Evolutionary conservation across 1,284 basidiomycete genomes (phyloP), one percentile per base, ranked within the genome.

Genomic region (Moesziomyces globuligerus): DNA sequence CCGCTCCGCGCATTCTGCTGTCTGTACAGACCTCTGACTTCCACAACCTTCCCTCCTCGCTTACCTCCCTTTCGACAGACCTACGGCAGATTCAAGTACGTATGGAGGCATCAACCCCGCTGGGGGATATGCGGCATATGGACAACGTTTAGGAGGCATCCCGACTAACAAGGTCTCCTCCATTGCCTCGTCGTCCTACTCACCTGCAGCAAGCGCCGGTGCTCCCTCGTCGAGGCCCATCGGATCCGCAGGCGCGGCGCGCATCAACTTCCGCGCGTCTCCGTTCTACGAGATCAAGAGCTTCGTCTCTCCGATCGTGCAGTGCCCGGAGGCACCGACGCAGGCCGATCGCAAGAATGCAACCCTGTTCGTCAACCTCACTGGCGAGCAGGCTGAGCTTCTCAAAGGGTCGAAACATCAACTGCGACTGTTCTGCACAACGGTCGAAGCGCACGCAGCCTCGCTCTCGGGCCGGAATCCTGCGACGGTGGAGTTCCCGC

Each of bases 401-500:
- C 62, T 79, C 40, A 56, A 40, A 47, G 57, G 32, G 13, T 10
- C 62, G 1, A 34, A 49, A 3, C 57, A 70, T 50, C 72, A 78
- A 40, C 44, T 75, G 8, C 59, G 73, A 15, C 67, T 80, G 13
- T 78, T 80, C 23, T 77, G 72, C 51, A 76, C 78, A 5, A 75
- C 72, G 2, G 43, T 59, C 18, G 74, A 78, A 18, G 62, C 70
- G 13, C 74, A 75, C 42, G 74, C 74, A 20, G 72, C 67, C 7
- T 68, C 70, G 8, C 50, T 68, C 10, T 70, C 51, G 1, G 65
- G 55, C 7, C 56, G 60, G 38, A 49, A 52, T 32, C 57, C 54
- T 2, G 73, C 75, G 3, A 68, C 67, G 3, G 52, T 80, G 40
- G 77, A 80, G 34, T 81, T 81, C 47, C 80, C 80, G 18, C 62